These are phyloP conservation scores for Phyllosticta citribraziliensis DNA, from an alignment of 2,329 filamentous ascomycete species.

Conservation along the genomic window DNA sequence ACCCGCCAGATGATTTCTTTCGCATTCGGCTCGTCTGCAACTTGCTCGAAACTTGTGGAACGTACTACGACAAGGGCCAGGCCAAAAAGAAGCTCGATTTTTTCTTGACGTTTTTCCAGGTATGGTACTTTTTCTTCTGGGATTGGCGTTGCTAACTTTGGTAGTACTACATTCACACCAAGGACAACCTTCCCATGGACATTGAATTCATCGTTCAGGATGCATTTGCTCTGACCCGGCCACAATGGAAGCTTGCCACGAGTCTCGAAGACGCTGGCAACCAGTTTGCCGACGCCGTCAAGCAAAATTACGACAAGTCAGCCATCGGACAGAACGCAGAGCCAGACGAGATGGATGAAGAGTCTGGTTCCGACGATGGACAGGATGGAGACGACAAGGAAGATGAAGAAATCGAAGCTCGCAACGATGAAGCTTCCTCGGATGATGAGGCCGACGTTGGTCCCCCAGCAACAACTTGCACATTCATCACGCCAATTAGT, in stretches of 20 bases:
- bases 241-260: slow-evolving; percentile 82
- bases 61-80: slow-evolving; percentile 88
- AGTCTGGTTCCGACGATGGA: slow-evolving; percentile 63
- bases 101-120: slow-evolving; percentile 90
- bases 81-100: slow-evolving; percentile 97
- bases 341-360: slow-evolving; percentile 56
- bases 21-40: slow-evolving; percentile 84
- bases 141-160: slow-evolving; percentile 10
- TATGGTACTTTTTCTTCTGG: slow-evolving; percentile 22
- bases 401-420: slow-evolving; percentile 13
- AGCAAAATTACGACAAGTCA: slow-evolving; percentile 76
- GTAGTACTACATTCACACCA: slow-evolving; percentile 86
- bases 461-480: background rate
- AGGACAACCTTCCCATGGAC: slow-evolving; percentile 86
- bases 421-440: slow-evolving; percentile 17
- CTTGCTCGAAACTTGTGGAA: slow-evolving; percentile 86
- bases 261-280: slow-evolving; percentile 74
- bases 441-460: slow-evolving; percentile 49
- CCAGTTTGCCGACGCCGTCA: slow-evolving; percentile 77
- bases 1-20: slow-evolving; percentile 91
- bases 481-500: slow-evolving; percentile 2
- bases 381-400: slow-evolving; percentile 50
- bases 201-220: slow-evolving; percentile 96
- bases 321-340: slow-evolving; percentile 61
- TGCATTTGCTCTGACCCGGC: slow-evolving; percentile 72